These are phyloP conservation scores for Pseudoscleropodium purum DNA, from an alignment of 225 moss, liverwort and hornwort genomes.

Conservation along the genomic window DNA sequence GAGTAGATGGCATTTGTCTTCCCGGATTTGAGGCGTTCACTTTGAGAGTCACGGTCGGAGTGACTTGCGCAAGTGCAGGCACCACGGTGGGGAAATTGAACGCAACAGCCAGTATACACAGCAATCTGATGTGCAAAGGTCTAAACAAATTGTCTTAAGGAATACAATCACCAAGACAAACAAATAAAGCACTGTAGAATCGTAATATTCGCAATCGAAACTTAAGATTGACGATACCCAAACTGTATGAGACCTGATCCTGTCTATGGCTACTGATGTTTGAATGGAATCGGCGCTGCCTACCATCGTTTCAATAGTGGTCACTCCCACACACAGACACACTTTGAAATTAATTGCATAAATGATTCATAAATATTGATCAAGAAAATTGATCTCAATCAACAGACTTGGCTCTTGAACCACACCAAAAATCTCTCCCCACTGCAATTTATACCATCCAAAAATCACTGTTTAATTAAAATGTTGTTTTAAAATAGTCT, in stretches of 20 bases:
- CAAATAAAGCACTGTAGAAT: neutral
- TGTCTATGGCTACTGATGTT: too few species aligned
- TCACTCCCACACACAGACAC: neutral
- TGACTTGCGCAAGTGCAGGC: neutral
- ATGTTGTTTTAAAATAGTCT: neutral
- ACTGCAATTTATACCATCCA: neutral
- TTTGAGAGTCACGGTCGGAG: constrained; percentile 38
- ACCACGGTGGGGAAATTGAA: neutral
- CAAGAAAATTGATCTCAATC: too few species aligned
- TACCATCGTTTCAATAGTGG: neutral
- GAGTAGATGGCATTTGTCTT: constrained; percentile 46
- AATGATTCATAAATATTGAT: neutral
- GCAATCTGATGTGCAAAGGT: neutral
- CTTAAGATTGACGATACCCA: neutral
- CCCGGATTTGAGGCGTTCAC: constrained; percentile 46
- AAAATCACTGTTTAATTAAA: too few species aligned
- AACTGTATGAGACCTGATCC: neutral
- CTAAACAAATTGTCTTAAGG: neutral
- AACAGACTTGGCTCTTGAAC: neutral
- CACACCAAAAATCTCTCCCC: neutral
- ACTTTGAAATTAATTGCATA: neutral
- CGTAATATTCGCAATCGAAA: neutral
- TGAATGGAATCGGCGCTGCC: neutral
- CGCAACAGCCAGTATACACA: neutral
- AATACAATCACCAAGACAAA: too few species aligned